Conservation (phyloP, 345 rosid genomes). For the Laguncularia racemosa region DNA sequence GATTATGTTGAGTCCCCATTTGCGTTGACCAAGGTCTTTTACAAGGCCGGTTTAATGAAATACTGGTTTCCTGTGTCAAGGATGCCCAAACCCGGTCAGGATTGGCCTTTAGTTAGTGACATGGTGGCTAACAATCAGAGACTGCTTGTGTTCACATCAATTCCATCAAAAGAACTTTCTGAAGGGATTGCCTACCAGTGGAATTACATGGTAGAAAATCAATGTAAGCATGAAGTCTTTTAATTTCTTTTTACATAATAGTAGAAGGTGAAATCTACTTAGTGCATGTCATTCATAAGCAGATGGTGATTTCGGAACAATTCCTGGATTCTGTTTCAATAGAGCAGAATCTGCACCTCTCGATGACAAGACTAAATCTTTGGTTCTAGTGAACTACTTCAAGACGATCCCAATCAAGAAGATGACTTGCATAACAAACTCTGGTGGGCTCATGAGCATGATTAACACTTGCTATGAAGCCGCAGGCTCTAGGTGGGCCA, state of each 20-base stretch:
- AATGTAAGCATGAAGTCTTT: conserved; percentile 25
- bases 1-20: conserved; percentile 50
- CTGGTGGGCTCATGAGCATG: conserved; percentile 41
- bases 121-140: conserved; percentile 54
- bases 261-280: neutral
- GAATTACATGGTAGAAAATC: conserved; percentile 79
- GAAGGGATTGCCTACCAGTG: conserved; percentile 77
- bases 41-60: conserved; percentile 52
- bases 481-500: conserved; percentile 52
- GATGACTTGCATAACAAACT: conserved; percentile 33
- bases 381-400: conserved; percentile 41
- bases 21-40: conserved; percentile 52
- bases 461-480: conserved; percentile 38
- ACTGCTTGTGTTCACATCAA: conserved; percentile 53
- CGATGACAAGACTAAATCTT: conserved; percentile 40
- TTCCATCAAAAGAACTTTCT: conserved; percentile 36
- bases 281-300: conserved; percentile 2
- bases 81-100: conserved; percentile 56
- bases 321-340: conserved; percentile 46
- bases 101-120: conserved; percentile 63
- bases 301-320: conserved; percentile 61
- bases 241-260: neutral
- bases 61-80: conserved; percentile 49
- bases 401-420: conserved; percentile 20
- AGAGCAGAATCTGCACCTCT: conserved; percentile 42